A percentile compares a stretch with the other conserved stretches of the same genome.
These are phyloP conservation scores for Thelonectria rubi DNA, from an alignment of 2,329 filamentous ascomycete genomes.

Conservation along the genomic window DNA sequence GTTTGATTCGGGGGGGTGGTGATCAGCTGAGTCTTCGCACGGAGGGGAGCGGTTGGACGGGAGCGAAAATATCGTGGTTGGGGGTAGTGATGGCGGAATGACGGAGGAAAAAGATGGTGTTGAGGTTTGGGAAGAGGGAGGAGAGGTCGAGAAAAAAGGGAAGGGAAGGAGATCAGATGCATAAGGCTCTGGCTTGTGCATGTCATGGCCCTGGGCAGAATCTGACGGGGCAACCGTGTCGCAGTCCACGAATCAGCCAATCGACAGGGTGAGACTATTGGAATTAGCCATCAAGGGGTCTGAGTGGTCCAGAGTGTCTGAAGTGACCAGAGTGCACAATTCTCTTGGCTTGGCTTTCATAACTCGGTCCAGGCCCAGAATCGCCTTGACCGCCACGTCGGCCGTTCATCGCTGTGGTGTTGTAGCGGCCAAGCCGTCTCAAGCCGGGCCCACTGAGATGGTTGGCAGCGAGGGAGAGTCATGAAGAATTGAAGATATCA, in stretches of 20 bases:
- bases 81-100: constrained; percentile 4
- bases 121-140: constrained; percentile 34
- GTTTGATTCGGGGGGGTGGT: constrained; percentile 32
- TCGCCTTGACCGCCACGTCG: constrained; percentile 14
- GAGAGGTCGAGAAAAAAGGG: not conserved
- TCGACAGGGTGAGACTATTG: constrained; percentile 36
- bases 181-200: constrained; percentile 31
- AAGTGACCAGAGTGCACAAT: constrained; percentile 32
- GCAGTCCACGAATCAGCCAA: constrained; percentile 25
- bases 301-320: constrained; percentile 17
- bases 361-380: constrained; percentile 16
- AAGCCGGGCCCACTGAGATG: constrained; percentile 5
- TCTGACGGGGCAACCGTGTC: constrained; percentile 48
- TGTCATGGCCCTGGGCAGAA: constrained; percentile 36
- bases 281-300: constrained; percentile 29
- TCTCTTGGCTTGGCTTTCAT: constrained; percentile 18
- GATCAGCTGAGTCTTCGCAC: constrained; percentile 25
- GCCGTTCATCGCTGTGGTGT: constrained; percentile 13
- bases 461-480: not conserved
- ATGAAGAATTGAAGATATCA: no score
- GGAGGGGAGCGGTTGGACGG: constrained; percentile 11
- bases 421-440: constrained; percentile 17
- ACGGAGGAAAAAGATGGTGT: constrained; percentile 29
- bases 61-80: not conserved
- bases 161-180: constrained; percentile 21